Conservation (phyloP, 805 yeast species). For the Kazachstania kunashirensis region DNA sequence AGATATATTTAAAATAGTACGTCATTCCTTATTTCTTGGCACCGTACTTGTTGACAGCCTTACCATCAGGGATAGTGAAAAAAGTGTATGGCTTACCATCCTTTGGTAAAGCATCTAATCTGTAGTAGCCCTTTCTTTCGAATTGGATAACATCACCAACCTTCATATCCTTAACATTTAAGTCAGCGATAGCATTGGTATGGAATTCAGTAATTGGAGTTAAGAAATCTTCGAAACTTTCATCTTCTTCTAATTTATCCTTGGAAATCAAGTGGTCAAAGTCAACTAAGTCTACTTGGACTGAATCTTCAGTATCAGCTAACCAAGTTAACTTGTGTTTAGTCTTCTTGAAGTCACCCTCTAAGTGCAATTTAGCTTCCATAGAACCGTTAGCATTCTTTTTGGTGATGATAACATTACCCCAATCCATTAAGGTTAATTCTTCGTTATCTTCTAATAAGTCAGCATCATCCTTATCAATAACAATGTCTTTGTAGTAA, state of each 20-base stretch:
- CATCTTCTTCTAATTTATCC: constrained; percentile 88
- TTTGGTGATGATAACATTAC: constrained; percentile 74
- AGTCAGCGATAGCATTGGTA: constrained; percentile 67
- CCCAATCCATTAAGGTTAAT: constrained; percentile 98
- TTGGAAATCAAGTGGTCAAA: constrained; percentile 92
- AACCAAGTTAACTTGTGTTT: constrained; percentile 93
- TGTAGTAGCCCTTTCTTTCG: constrained; percentile 94
- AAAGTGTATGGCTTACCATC: constrained; percentile 62
- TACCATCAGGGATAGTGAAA: constrained; percentile 95
- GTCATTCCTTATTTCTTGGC: constrained; percentile 40
- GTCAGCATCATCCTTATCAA: constrained; percentile 80
- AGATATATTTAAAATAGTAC: no score
- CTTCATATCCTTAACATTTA: constrained; percentile 65
- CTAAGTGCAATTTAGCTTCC: constrained; percentile 74
- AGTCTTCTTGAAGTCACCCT: constrained; percentile 95
- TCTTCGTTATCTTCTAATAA: constrained; percentile 79
- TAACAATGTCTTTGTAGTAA: constrained; percentile 50
- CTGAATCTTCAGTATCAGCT: constrained; percentile 67
- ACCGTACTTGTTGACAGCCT: constrained; percentile 66
- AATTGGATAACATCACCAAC: constrained; percentile 86
- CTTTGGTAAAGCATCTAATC: constrained; percentile 52
- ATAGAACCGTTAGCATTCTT: constrained; percentile 58
- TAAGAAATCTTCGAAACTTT: constrained; percentile 82
- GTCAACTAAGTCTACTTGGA: constrained; percentile 71
- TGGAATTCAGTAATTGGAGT: constrained; percentile 84